Evolutionary conservation across 768 basidiomycete genomes (phyloP), one percentile per base, ranked within the genome.

Genomic region (Naganishia vishniacii): DNA sequence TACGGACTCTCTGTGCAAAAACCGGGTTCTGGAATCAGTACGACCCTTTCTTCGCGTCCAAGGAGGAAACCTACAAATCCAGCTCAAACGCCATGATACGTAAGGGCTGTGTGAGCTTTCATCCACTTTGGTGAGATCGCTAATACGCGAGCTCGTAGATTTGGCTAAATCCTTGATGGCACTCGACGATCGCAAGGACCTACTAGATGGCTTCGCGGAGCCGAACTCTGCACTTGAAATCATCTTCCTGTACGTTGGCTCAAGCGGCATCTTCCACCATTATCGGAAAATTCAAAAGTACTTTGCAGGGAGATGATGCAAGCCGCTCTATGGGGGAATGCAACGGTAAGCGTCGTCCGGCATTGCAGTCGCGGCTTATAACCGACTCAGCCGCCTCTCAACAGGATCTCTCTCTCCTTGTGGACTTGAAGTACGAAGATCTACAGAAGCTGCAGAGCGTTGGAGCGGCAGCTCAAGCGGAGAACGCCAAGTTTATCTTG

Each of bases 391-490:
- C 34, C 34, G 15, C 15, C 34, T 15, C 34, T 37, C 15, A 37
- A 7, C 34, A 90, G 87, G 94, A 99, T 76, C 81, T 97, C 4
- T 93, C 91, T 0, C 84, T 98, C 13, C 81, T 98, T 28, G 91
- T 91, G 0, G 87, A 91, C 69, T 78, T 95, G 61, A 85, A 88
- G 0, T 83, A 86, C 31, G 83, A 85, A 6, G 91, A 97, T 70
- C 89, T 97, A 18, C 83, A 86, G 59, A 78, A 85, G 68, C 80
- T 97, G 1, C 94, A 99, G 75, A 79, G 84, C 0, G 88, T 91
- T 2, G 89, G 87, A 4, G 84, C 83, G 59, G 86, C 87, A n/a
- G 87, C 88, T 0, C 89, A 89, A 70, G 82, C 82, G 15, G 86
- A 85, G 5, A 82, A 89, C n/a, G 80, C 83, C 41, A 81, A 86